phyloP scores from a whole-genome alignment of 1,139 yeast species.

The Taiozyma sp. region DNA sequence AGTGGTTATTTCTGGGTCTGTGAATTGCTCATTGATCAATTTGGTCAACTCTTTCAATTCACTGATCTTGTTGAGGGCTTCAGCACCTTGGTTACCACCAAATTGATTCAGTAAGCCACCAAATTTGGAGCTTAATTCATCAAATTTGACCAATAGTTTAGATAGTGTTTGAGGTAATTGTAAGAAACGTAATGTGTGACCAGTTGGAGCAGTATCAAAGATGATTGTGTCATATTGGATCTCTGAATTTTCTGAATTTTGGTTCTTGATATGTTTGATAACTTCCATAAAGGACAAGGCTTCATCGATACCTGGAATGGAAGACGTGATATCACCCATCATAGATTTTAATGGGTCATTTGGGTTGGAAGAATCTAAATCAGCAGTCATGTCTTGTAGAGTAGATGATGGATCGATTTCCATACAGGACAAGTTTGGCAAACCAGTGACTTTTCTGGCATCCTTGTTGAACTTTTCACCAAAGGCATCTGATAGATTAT shows the following conservation, averaged over 20 bases:
- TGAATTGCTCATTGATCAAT: constrained; percentile 91
- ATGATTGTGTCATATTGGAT: constrained; percentile 77
- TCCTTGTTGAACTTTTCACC: constrained; percentile 98
- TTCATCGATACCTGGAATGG: constrained; percentile 97
- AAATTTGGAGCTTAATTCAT: constrained; percentile 77
- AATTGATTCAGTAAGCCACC: constrained; percentile 87
- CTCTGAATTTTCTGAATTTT: constrained; percentile 42
- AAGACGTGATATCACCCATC: constrained; percentile 90
- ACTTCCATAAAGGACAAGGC: constrained; percentile 98
- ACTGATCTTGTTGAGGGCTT: constrained; percentile 74
- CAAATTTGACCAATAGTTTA: constrained; percentile 79
- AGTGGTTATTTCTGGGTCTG: constrained; percentile 93
- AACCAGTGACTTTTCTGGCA: constrained; percentile 89
- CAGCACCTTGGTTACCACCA: constrained; percentile 65
- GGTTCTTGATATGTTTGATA: constrained; percentile 89
- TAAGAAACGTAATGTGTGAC: constrained; percentile 91
- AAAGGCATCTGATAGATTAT: constrained; percentile 93
- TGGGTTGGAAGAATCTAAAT: constrained; percentile 38
- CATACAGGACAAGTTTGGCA: constrained; percentile 89
- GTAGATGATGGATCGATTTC: constrained; percentile 97
- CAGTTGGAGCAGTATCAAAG: constrained; percentile 98
- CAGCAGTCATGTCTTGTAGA: constrained; percentile 78
- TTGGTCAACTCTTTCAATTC: constrained; percentile 80
- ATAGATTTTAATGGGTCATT: constrained; percentile 62
- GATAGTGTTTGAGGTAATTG: constrained; percentile 91